A percentile compares a stretch with the other conserved stretches of the same genome.
Evolutionary conservation across 164 flowering plant genomes (phyloP).

Genomic region (Kalanchoe fedtschenkoi): DNA sequence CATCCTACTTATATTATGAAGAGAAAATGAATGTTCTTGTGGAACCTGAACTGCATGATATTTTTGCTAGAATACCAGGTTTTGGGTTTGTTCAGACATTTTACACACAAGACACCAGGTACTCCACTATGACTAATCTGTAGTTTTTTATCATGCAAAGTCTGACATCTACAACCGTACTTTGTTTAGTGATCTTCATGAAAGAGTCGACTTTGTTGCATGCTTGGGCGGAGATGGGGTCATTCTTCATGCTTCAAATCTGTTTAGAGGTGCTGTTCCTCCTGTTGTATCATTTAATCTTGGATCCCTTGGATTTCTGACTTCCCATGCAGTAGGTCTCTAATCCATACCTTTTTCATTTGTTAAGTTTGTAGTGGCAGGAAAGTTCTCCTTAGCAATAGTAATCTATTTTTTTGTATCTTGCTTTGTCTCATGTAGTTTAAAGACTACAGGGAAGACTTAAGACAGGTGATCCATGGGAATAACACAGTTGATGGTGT

Average conservation of each 20-base stretch:
- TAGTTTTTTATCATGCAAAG: background rate
- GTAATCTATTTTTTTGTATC: slow-evolving; percentile 3
- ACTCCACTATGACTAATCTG: too few species aligned
- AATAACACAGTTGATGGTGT: slow-evolving; percentile 82
- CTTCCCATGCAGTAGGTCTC: slow-evolving; percentile 76
- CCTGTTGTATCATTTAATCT: slow-evolving; percentile 98
- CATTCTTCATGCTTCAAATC: slow-evolving; percentile 91
- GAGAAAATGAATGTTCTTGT: slow-evolving; percentile 96
- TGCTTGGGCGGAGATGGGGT: slow-evolving; percentile 99
- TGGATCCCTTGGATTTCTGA: slow-evolving; percentile 97
- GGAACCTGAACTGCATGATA: slow-evolving; percentile 96
- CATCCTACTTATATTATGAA: slow-evolving; percentile 76
- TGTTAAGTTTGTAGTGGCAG: background rate
- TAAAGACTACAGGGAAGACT: slow-evolving; percentile 66
- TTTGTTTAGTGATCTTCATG: slow-evolving; percentile 81
- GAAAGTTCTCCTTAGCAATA: background rate
- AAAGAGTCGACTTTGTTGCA: slow-evolving; percentile 92
- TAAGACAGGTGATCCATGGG: slow-evolving; percentile 83
- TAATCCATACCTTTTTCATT: background rate
- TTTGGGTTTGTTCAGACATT: slow-evolving; percentile 98
- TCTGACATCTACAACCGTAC: slow-evolving; percentile 3
- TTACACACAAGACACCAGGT: slow-evolving; percentile 95
- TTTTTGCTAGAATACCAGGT: slow-evolving; percentile 96
- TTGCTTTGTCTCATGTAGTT: slow-evolving; percentile 36
- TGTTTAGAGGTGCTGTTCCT: slow-evolving; percentile 89